Conservation (phyloP, 345 rosid species). For the Lepidium aucheri region DNA sequence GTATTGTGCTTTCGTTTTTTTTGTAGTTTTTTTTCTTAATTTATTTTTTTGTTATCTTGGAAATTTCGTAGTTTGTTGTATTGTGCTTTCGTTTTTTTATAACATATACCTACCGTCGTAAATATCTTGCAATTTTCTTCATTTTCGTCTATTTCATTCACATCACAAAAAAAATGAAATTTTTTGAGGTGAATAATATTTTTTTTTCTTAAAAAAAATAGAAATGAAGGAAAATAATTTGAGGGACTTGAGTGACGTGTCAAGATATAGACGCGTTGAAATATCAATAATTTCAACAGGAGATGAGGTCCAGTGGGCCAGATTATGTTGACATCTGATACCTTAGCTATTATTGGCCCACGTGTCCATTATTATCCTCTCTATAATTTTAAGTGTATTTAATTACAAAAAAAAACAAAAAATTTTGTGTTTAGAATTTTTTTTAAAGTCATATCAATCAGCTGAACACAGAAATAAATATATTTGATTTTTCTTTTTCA, state of each 20-base stretch:
- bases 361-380: not conserved
- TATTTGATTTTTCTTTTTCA: not conserved
- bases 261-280: constrained; percentile 6
- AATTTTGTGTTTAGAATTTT: not conserved
- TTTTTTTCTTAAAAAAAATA: no score
- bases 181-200: no score
- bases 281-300: not conserved
- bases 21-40: no score
- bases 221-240: not conserved
- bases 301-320: constrained; percentile 21
- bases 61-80: no score
- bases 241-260: constrained; percentile 13
- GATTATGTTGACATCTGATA: constrained; percentile 11
- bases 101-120: not conserved
- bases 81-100: no score
- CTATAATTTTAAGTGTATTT: not conserved
- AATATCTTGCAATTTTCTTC: not conserved
- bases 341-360: constrained; percentile 14
- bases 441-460: not conserved
- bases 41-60: no score
- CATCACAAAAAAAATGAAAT: not conserved
- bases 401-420: not conserved
- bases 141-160: not conserved
- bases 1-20: no score
- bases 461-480: not conserved